Conservation (phyloP, 106 monocot species). For the Narthecium ossifragum region DNA sequence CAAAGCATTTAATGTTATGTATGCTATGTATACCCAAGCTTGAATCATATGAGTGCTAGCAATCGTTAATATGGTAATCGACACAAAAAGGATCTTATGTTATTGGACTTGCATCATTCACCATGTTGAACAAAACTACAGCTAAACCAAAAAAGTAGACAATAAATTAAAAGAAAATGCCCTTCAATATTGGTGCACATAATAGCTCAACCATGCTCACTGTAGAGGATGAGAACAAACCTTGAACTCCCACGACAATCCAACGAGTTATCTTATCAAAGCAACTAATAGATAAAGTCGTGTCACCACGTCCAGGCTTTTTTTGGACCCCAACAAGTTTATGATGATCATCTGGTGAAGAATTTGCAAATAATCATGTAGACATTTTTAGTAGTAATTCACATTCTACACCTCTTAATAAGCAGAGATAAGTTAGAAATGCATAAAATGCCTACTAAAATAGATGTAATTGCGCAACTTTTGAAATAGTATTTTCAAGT, state of each 20-base stretch:
- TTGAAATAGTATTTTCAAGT: neutral
- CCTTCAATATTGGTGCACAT: too few species aligned
- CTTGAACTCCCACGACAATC: constrained; percentile 92
- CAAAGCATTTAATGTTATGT: too few species aligned
- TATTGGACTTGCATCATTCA: too few species aligned
- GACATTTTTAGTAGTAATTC: neutral
- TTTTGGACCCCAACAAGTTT: constrained; percentile 42
- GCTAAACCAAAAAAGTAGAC: too few species aligned
- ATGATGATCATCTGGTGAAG: constrained; percentile 8
- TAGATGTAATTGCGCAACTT: neutral
- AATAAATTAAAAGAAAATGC: too few species aligned
- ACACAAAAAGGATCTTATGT: too few species aligned
- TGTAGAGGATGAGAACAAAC: constrained; percentile 19
- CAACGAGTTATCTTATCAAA: constrained; percentile 91
- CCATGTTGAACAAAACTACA: too few species aligned
- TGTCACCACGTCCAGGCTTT: constrained; percentile 93
- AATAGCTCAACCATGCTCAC: neutral
- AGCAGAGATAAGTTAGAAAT: neutral
- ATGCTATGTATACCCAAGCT: too few species aligned
- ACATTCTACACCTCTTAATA: neutral
- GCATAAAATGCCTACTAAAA: neutral
- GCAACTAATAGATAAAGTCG: constrained; percentile 91
- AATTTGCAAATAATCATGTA: constrained; percentile 3
- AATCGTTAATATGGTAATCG: too few species aligned
- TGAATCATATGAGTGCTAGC: too few species aligned